Evolutionary conservation across 2,329 filamentous ascomycete genomes (phyloP).

Genomic region (Capronia coronata): DNA sequence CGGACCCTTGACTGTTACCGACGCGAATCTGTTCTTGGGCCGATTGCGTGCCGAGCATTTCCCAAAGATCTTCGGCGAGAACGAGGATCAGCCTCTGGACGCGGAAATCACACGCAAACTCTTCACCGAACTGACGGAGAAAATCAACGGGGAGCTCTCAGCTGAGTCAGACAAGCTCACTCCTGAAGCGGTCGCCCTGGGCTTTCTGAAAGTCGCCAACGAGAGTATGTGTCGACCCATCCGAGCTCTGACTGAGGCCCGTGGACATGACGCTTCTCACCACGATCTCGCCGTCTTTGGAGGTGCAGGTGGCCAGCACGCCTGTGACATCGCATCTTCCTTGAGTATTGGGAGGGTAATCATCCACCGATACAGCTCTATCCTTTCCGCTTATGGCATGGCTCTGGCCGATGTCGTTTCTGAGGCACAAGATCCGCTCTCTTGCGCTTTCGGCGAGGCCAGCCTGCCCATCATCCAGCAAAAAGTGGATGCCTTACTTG

Average conservation of each 20-base stretch:
- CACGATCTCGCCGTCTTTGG: slow-evolving; percentile 33
- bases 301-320: slow-evolving; percentile 37
- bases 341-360: slow-evolving; percentile 39
- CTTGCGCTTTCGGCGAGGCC: slow-evolving; percentile 9
- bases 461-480: too few species aligned
- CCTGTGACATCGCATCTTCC: slow-evolving; percentile 37
- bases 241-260: slow-evolving; percentile 27
- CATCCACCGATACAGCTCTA: slow-evolving; percentile 35
- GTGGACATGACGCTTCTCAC: slow-evolving; percentile 25
- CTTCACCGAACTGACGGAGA: slow-evolving; percentile 39
- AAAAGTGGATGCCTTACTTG: slow-evolving; percentile 46
- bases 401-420: slow-evolving; percentile 38
- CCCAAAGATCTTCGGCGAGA: slow-evolving; percentile 82
- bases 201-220: slow-evolving; percentile 39
- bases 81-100: slow-evolving; percentile 62
- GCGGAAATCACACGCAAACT: slow-evolving; percentile 36
- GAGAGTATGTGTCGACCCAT: slow-evolving; percentile 36
- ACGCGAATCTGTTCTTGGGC: slow-evolving; percentile 80
- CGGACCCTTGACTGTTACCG: slow-evolving; percentile 83
- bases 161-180: slow-evolving; percentile 26
- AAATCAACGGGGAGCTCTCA: slow-evolving; percentile 38
- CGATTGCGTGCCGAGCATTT: slow-evolving; percentile 66
- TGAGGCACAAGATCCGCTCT: slow-evolving; percentile 35
- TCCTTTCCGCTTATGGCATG: slow-evolving; percentile 44
- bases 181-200: slow-evolving; percentile 36